Conservation (phyloP, 2,329 filamentous ascomycete genomes). For the Colletotrichum sojae region DNA sequence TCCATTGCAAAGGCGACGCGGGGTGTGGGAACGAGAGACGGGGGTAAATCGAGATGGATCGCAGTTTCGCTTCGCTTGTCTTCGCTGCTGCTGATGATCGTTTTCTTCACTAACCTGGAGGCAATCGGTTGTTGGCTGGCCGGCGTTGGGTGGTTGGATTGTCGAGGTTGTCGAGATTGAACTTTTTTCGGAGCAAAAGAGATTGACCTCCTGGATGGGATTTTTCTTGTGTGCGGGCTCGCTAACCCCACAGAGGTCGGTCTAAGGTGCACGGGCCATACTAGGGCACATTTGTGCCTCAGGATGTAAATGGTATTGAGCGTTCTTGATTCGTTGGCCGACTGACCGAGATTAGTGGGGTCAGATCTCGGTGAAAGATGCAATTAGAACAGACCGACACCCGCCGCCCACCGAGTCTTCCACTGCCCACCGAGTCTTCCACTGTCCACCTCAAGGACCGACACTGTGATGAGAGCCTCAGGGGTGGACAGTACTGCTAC, state of each 20-base stretch:
- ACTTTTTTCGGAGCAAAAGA: constrained; percentile 26
- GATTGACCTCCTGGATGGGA: constrained; percentile 4
- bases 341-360: too few species aligned
- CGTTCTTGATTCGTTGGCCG: background rate
- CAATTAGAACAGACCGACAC: too few species aligned
- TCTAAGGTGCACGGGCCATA: constrained; percentile 24
- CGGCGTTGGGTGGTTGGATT: constrained; percentile 39
- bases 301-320: background rate
- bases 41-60: background rate
- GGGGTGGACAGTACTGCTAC: too few species aligned
- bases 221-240: constrained; percentile 39
- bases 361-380: background rate
- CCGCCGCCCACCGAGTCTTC: too few species aligned
- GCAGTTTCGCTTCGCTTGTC: background rate
- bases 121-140: constrained; percentile 39
- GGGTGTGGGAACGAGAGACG: too few species aligned
- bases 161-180: constrained; percentile 38
- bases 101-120: constrained; percentile 37
- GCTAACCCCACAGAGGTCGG: constrained; percentile 32
- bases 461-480: too few species aligned
- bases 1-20: too few species aligned
- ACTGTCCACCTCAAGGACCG: too few species aligned
- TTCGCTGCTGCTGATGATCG: constrained; percentile 10
- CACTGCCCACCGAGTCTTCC: too few species aligned
- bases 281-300: constrained; percentile 35